Evolutionary conservation across 345 rosid species (phyloP).

Genomic region (Turnera subulata): DNA sequence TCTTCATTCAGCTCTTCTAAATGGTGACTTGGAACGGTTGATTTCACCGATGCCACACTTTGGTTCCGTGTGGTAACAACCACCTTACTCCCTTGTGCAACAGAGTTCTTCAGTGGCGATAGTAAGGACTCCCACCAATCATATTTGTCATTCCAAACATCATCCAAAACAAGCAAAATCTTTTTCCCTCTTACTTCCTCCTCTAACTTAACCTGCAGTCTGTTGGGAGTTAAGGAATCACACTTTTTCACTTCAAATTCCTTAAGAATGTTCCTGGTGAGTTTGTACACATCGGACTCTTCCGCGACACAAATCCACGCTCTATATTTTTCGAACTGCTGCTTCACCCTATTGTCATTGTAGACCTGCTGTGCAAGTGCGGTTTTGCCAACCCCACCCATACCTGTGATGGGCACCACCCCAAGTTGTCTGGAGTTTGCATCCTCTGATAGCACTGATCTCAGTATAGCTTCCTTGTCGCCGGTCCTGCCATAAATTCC

Average conservation of each 20-base stretch:
- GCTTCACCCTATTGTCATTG: neutral
- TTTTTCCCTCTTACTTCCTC: neutral
- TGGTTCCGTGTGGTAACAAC: constrained; percentile 6
- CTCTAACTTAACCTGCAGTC: neutral
- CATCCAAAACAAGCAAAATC: neutral
- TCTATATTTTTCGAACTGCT: neutral
- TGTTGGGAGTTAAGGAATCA: too few species aligned
- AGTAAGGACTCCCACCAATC: neutral
- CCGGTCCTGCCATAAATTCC: neutral
- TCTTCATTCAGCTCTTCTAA: neutral
- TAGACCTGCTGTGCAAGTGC: constrained; percentile 10
- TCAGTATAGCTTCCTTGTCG: constrained; percentile 8
- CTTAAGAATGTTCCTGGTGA: neutral
- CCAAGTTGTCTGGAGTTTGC: too few species aligned
- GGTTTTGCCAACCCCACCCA: constrained; percentile 11
- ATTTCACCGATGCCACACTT: neutral
- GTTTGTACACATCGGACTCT: neutral
- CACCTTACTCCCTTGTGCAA: constrained; percentile 1
- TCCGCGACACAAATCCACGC: constrained; percentile 10
- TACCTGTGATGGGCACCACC: too few species aligned
- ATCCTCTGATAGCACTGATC: neutral
- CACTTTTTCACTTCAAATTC: neutral
- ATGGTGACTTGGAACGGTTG: neutral
- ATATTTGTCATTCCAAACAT: neutral
- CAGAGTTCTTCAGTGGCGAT: neutral